Evolutionary conservation across 345 rosid genomes (phyloP).

Genomic region (Mercurialis annua): DNA sequence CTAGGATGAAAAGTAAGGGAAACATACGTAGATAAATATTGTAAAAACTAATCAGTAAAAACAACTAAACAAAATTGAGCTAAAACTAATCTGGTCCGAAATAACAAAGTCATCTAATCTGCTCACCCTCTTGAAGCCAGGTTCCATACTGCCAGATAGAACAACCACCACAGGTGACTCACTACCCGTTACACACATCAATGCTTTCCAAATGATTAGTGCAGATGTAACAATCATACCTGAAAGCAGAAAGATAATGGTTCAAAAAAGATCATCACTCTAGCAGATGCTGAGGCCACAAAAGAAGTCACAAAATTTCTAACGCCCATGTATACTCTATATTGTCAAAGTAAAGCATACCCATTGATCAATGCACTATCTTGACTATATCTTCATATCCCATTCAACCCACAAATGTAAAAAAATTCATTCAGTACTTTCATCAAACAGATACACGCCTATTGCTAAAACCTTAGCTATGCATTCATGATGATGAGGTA

Average conservation of each 20-base stretch:
- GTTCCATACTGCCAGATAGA: conserved; percentile 99
- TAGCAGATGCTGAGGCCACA: not conserved
- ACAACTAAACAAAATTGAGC: not conserved
- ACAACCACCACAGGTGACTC: conserved; percentile 99
- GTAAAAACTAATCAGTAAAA: too few relatives aligned
- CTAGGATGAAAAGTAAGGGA: not conserved
- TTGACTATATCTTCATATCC: too few relatives aligned
- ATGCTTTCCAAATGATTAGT: conserved; percentile 86
- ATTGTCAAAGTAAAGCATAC: too few relatives aligned
- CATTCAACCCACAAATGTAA: too few relatives aligned
- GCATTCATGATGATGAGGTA: too few relatives aligned
- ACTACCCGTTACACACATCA: conserved; percentile 96
- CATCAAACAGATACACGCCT: too few relatives aligned
- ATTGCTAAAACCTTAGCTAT: too few relatives aligned
- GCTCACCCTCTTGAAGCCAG: conserved; percentile 90
- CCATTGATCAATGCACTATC: too few relatives aligned
- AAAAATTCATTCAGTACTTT: too few relatives aligned
- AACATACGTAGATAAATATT: not conserved
- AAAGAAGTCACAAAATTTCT: not conserved
- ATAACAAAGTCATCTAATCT: not conserved
- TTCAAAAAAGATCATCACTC: conserved; percentile 11
- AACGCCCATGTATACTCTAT: too few relatives aligned
- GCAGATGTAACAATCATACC: conserved; percentile 98
- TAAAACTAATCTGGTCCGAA: not conserved
- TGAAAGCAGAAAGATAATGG: conserved; percentile 20